Base-by-base conservation (phyloP, 2,329 filamentous ascomycete genomes). In the Cadophora sp. region DNA sequence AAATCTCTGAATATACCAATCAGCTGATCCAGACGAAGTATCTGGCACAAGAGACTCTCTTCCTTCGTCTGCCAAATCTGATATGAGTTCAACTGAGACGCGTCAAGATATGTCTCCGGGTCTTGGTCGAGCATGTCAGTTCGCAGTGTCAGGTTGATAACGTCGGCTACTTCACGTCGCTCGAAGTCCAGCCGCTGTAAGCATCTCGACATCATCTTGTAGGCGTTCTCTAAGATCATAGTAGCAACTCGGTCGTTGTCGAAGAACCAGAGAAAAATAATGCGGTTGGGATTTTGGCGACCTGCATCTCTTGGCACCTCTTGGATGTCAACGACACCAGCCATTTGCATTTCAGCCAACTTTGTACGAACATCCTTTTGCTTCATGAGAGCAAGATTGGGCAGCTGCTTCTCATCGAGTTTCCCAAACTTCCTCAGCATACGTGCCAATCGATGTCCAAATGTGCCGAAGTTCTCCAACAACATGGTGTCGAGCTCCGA, bases 261-360 rank as follows among this genome's bases (percentile, higher is more conserved):
- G 79, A 93, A 97, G 83, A 89, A 97, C 90, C 94, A 97, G 66
- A 98, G 87, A 78, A 94, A 98, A 27, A 97, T 86, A 0, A 94
- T 97, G 63, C 93, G 89, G 26, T 43, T 55, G 70, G 90, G 92
- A 0, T 94, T 92, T 74, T 92, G 87, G 40, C 94, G 90, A 70
- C 90, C 91, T 72, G 91, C 91, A 76, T 98, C 95, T 72, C 92
- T 92, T 0, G 96, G 96, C 0, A 99, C 91, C 81, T 99, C 96
- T 79, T 99, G 96, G 6, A 97, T 88, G 73, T 98, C 93, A 14
- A 97, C 89, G 69, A 96, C 90, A 1, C 96, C 95, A 22, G 89
- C 89, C 78, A 93, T 90, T 73, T 97, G 92, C 86, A 99, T 92
- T 70, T 90, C 89, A 16, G 92, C 90, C 80, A 98, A 90, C 70